phyloP scores from a whole-genome alignment of 108 stramenopile genomes.

The Schizochytrium sp. region DNA sequence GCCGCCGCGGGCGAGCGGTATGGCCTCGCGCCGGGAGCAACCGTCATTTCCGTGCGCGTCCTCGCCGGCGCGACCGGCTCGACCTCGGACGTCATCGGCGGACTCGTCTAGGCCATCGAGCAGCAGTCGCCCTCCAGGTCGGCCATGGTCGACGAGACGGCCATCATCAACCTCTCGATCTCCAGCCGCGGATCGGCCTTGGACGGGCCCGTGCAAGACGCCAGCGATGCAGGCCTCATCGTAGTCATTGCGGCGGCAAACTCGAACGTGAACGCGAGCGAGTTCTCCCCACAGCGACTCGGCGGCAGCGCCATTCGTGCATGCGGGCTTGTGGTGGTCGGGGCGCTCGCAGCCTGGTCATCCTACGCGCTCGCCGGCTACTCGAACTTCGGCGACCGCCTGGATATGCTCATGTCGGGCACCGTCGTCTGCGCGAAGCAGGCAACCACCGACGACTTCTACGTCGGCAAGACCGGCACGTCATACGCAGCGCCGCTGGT shows the following conservation, averaged over 20 bases:
- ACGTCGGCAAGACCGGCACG: not conserved
- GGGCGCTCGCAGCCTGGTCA: not conserved
- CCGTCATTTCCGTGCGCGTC: not conserved
- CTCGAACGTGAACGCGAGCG: not conserved
- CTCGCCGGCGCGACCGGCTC: not conserved
- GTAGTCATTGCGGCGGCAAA: slow-evolving; percentile 28
- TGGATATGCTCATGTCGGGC: not conserved
- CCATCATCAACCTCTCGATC: slow-evolving; percentile 15
- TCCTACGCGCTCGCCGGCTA: not conserved
- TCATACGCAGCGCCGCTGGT: not conserved
- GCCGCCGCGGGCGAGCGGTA: not conserved
- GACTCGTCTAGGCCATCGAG: not conserved
- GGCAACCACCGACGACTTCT: not conserved
- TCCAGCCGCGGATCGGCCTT: not conserved
- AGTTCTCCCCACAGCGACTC: not conserved
- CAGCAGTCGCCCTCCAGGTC: not conserved
- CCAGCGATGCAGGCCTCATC: not conserved
- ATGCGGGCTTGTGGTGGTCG: not conserved
- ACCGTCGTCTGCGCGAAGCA: not conserved
- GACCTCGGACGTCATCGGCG: not conserved
- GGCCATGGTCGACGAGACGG: not conserved
- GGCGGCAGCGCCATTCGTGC: not conserved
- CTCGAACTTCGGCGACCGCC: not conserved
- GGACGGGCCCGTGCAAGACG: not conserved
- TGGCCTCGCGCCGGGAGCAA: not conserved